These are phyloP conservation scores for Ailanthus altissimus DNA, from an alignment of 345 rosid genomes.

Conservation along the genomic window DNA sequence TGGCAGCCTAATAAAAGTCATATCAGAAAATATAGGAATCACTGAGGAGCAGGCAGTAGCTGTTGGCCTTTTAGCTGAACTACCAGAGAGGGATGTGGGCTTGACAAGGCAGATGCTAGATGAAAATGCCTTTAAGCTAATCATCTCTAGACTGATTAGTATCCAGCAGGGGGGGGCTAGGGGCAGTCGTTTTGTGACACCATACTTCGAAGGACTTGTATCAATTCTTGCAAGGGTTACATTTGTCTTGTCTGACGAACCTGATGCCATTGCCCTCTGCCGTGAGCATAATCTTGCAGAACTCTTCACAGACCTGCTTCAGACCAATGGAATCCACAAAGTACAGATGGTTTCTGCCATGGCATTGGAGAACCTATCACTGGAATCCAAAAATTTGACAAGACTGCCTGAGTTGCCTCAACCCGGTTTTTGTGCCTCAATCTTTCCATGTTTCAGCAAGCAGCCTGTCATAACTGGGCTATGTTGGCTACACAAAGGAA, in stretches of 20 bases:
- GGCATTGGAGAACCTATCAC: conserved; percentile 88
- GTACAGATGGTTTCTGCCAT: conserved; percentile 81
- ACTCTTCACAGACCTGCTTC: conserved; percentile 73
- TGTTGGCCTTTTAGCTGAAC: conserved; percentile 86
- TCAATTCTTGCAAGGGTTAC: conserved; percentile 76
- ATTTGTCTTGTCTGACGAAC: conserved; percentile 69
- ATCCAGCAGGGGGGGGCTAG: conserved; percentile 75
- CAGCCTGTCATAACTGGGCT: conserved; percentile 66
- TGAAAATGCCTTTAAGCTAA: conserved; percentile 67
- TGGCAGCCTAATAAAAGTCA: conserved; percentile 59
- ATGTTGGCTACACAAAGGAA: conserved; percentile 79
- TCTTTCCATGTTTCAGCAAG: conserved; percentile 74
- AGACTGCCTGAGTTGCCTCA: conserved; percentile 73
- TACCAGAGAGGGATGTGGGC: conserved; percentile 91
- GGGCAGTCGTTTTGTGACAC: conserved; percentile 72
- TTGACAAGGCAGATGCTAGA: conserved; percentile 84
- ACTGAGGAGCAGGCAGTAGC: conserved; percentile 93
- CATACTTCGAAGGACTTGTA: conserved; percentile 80
- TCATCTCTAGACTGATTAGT: conserved; percentile 51
- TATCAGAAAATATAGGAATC: conserved; percentile 68
- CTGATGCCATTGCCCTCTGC: conserved; percentile 61
- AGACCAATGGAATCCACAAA: conserved; percentile 65
- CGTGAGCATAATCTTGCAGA: conserved; percentile 63
- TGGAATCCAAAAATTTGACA: conserved; percentile 74
- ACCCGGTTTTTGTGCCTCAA: conserved; percentile 50